Conservation (phyloP, 306 rosid genomes). For the Prosopis cineraria region DNA sequence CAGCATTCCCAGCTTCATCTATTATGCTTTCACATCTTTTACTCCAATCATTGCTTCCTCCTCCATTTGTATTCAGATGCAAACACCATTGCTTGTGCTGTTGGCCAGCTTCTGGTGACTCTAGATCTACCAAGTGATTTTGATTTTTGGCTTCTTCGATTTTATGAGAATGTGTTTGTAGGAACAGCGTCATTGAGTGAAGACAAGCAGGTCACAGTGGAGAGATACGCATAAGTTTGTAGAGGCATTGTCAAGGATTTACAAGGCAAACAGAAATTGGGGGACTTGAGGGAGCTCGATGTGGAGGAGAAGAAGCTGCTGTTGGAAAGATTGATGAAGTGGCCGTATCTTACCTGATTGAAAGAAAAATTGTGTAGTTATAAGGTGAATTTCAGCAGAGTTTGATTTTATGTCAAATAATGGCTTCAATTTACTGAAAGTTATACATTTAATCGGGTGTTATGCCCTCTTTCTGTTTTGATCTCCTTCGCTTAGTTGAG, state of each 20-base stretch:
- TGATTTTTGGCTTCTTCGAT: too few species aligned
- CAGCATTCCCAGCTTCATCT: too few species aligned
- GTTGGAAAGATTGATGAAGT: constrained; percentile 62
- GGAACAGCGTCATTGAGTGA: constrained; percentile 62
- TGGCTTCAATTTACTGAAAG: background rate
- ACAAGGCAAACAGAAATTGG: constrained; percentile 66
- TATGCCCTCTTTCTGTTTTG: constrained; percentile 5
- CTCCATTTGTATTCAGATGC: too few species aligned
- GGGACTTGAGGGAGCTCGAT: constrained; percentile 65
- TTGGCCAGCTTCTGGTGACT: too few species aligned
- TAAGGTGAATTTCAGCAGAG: background rate
- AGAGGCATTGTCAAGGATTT: constrained; percentile 76
- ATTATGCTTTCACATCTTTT: too few species aligned
- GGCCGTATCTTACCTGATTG: constrained; percentile 36
- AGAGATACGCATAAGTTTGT: constrained; percentile 70
- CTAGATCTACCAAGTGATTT: too few species aligned
- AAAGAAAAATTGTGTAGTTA: background rate
- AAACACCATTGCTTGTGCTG: too few species aligned
- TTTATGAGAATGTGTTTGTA: constrained; percentile 74
- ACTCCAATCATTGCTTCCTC: too few species aligned
- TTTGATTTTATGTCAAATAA: background rate
- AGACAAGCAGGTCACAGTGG: constrained; percentile 81
- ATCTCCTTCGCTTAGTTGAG: constrained; percentile 24
- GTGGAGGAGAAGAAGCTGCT: constrained; percentile 67
- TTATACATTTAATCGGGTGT: background rate